Base-by-base conservation (phyloP, 495 filamentous ascomycete species). In the Entonaema liquescens region DNA sequence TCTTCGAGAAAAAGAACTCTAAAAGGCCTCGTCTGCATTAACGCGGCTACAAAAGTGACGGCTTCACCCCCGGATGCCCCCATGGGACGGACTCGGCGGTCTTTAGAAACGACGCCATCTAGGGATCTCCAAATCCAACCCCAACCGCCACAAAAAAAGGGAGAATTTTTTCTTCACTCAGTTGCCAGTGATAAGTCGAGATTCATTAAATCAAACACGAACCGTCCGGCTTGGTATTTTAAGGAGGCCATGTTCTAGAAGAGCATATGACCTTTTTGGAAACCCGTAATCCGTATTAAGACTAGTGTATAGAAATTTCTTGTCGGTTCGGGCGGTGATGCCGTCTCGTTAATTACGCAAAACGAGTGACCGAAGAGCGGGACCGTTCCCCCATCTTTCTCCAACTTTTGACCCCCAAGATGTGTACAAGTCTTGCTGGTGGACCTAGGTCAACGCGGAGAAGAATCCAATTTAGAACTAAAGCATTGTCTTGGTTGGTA, bases 321-420 rank as follows among this genome's bases (percentile, higher is more conserved):
- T 1, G 13, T 15, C 19, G 31, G n/a, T 17, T 33, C 29, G 12
- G 5, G 33, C 35, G 17, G 17, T 59, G 35, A 33, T 25, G 62
- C 54, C 55, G 55, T 66, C 15, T 33, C 5, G 11, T 21, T 42
- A 29, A 66, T 66, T 25, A 31, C 63, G 44, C 49, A 64, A 64
- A 19, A 59, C 5, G 35, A 21, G 21, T 47, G 54, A 59, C 67
- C 67, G 59, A 63, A 28, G 42, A 49, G 67, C 40, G 61, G 68
- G 57, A 65, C 40, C 42, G 47, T 52, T 62, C 62, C 49, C 49
- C 49, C 49, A 26, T 50, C 50, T 29, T 71, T 66, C 62, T 59
- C 62, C 50, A 71, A 71, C 31, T 42, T 71, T 5, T 29, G 15
- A 40, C 68, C 57, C 52, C 47, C 52, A 57, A 26, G 49, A n/a